A percentile compares a stretch with the other conserved stretches of the same genome.
These are phyloP conservation scores for Austroboletus festivus DNA, from an alignment of 768 basidiomycete genomes.

Conservation along the genomic window DNA sequence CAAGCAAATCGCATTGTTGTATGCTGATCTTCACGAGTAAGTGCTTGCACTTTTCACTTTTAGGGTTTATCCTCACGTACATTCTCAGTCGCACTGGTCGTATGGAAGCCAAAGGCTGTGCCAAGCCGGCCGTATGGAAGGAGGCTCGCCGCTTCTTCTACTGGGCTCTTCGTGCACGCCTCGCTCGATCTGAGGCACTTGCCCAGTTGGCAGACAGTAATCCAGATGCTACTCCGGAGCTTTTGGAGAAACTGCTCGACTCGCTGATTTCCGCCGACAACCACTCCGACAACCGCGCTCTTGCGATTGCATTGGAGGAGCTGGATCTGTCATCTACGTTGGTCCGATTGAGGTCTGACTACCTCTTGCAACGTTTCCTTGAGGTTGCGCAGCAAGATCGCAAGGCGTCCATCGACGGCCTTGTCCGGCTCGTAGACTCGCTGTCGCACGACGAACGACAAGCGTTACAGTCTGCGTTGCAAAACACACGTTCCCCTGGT, in stretches of 20 bases:
- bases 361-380: constrained; percentile 63
- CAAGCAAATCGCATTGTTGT: constrained; percentile 89
- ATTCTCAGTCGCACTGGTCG: constrained; percentile 79
- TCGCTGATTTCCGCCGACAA: constrained; percentile 56
- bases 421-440: constrained; percentile 68
- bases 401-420: constrained; percentile 71
- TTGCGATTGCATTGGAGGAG: constrained; percentile 66
- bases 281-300: constrained; percentile 50
- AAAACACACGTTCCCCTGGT: constrained; percentile 62
- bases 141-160: constrained; percentile 88
- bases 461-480: constrained; percentile 57
- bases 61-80: constrained; percentile 4
- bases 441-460: constrained; percentile 72
- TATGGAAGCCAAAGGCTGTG: constrained; percentile 97
- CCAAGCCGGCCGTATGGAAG: constrained; percentile 83
- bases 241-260: constrained; percentile 62
- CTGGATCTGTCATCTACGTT: constrained; percentile 64
- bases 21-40: constrained; percentile 95
- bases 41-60: constrained; percentile 29
- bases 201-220: constrained; percentile 64
- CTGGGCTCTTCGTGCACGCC: constrained; percentile 85
- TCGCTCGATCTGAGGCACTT: constrained; percentile 65
- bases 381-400: constrained; percentile 70
- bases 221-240: constrained; percentile 65
- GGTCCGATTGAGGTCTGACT: constrained; percentile 64